These are phyloP conservation scores for Theileria sp. DNA, from an alignment of 169 alveolate species.

Conservation along the genomic window DNA sequence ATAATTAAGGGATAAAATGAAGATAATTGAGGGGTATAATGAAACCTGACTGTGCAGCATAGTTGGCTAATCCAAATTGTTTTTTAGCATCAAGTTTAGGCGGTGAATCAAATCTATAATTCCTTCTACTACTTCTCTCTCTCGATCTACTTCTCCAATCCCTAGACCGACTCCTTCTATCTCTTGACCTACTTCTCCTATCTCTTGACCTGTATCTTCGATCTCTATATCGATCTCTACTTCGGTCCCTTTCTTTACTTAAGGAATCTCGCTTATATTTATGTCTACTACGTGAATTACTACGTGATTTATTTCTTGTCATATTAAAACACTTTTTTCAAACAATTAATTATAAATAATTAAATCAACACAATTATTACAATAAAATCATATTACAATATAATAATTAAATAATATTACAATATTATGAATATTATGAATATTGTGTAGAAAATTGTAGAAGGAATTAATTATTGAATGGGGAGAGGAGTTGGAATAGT, in stretches of 20 bases:
- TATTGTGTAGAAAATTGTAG: not conserved
- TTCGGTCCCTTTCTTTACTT: not conserved
- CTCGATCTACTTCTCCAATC: conserved; percentile 8
- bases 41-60: not conserved
- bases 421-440: not conserved
- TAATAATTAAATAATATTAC: no score
- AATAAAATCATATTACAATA: no score
- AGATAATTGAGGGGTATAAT: no score
- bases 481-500: conserved; percentile 20
- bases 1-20: no score
- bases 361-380: no score
- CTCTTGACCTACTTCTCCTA: conserved; percentile 16
- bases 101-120: conserved; percentile 63
- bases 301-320: not conserved
- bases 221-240: not conserved
- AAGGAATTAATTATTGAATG: not conserved
- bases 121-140: conserved; percentile 8
- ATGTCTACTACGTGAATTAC: not conserved
- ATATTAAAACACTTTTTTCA: not conserved
- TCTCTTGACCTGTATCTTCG: not conserved
- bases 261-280: conserved; percentile 1
- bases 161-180: not conserved
- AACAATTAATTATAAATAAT: no score
- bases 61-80: conserved; percentile 9
- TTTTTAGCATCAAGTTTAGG: conserved; percentile 35